Evolutionary conservation across 495 filamentous ascomycete species (phyloP), one percentile per base, ranked within the genome.

Genomic region (Tuber borchii): DNA sequence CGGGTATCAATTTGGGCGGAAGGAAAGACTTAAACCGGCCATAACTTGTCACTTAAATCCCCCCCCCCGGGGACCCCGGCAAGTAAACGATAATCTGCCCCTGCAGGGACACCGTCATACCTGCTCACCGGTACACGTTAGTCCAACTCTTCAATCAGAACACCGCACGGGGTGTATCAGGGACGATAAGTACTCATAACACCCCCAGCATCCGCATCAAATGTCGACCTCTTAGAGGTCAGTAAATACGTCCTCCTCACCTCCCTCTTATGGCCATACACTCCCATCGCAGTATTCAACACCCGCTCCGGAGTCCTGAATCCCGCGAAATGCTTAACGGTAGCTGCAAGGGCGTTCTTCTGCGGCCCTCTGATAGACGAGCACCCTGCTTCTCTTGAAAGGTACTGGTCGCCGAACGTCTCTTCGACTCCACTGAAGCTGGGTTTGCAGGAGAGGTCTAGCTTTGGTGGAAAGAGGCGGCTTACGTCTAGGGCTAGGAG

Each of bases 161-260:
- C n/a, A 5, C 14, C 8, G 51, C 51, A 16, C 31, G n/a, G 14
- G 26, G 26, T 14, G 56, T 17, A 19, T 6, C 26, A 34, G 76
- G 89, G 89, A 79, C 89, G 86, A 78, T 92, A 93, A 6, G 90
- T 87, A 61, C 87, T 87, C 91, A 92, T 92, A 75, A 92, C 86
- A 65, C 87, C 85, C 80, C 86, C 90, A 43, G 89, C 90, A 70
- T 89, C 89, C 20, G 84, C 89, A 82, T 92, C 91, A 48, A 92
- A 88, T 75, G 92, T 92, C 4, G 89, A 86, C 17, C 89, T 84
- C 79, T 90, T 91, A 83, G 89, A 92, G 0, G 90, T 77, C 2
- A 89, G 91, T 71, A 92, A 82, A 85, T 90, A 92, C 16, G 89
- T 91, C 10, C 90, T 90, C 26, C 89, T 87, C 72, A 91, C 82